These are phyloP conservation scores for Spironucleus salmonicida DNA, from an alignment of 208 protist species.

Conservation along the genomic window DNA sequence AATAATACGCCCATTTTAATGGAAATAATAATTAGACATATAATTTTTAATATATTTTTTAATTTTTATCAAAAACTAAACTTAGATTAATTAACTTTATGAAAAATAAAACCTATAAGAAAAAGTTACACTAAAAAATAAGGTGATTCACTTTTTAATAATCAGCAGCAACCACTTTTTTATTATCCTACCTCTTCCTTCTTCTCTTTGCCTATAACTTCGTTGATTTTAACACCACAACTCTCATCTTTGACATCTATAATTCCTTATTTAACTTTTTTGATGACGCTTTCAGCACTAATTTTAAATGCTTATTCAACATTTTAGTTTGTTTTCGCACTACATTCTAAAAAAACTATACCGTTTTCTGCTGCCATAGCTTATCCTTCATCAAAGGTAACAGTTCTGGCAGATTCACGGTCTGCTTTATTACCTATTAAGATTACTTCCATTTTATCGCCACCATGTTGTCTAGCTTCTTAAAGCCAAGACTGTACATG, in stretches of 20 bases:
- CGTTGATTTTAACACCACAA: conserved; percentile 30
- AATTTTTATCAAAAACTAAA: no score
- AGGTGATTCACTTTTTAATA: no score
- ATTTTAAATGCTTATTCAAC: conserved; percentile 28
- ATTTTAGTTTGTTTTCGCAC: conserved; percentile 29
- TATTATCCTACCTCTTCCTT: no score
- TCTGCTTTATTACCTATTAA: conserved; percentile 29
- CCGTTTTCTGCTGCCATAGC: conserved; percentile 21
- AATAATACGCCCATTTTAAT: no score
- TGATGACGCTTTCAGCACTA: not conserved
- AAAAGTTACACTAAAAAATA: no score
- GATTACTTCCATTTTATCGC: conserved; percentile 18
- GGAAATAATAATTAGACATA: no score
- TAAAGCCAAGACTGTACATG: conserved; percentile 25
- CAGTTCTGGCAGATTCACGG: not conserved
- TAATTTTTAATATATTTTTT: no score
- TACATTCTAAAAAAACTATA: conserved; percentile 21
- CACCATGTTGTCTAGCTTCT: conserved; percentile 12
- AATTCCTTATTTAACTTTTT: conserved; percentile 7
- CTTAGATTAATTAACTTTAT: no score
- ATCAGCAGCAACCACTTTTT: no score
- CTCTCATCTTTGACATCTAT: conserved; percentile 19
- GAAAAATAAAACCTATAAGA: no score
- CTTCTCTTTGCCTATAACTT: no score
- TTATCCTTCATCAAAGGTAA: conserved; percentile 26